A percentile compares a stretch with the other conserved stretches of the same genome.
Conservation (phyloP, 2,329 filamentous ascomycete species). For the Epichloe glyceriae region DNA sequence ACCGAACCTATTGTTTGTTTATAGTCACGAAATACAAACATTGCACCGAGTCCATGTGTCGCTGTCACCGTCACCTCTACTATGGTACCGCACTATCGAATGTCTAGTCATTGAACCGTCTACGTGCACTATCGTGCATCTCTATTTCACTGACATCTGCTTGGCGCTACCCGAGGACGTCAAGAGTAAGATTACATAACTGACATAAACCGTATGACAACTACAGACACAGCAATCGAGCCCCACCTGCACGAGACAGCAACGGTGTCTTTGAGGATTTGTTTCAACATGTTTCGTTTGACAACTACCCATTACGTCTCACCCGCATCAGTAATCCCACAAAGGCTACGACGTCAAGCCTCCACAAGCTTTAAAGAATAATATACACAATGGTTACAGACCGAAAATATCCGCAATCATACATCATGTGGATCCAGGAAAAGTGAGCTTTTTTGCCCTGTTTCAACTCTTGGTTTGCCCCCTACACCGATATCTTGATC, state of each 20-base stretch:
- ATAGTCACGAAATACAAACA: background rate
- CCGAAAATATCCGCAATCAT: background rate
- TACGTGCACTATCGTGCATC: too few relatives aligned
- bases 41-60: too few relatives aligned
- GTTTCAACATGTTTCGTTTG: background rate
- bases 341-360: background rate
- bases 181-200: too few relatives aligned
- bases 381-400: slow-evolving; percentile 1
- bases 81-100: too few relatives aligned
- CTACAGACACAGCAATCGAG: too few relatives aligned
- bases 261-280: background rate
- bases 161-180: too few relatives aligned
- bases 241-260: too few relatives aligned
- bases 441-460: background rate
- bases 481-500: background rate
- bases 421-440: slow-evolving; percentile 1
- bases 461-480: background rate
- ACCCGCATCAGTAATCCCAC: background rate
- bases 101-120: too few relatives aligned
- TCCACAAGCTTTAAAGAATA: background rate
- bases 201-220: too few relatives aligned
- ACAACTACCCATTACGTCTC: background rate
- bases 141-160: too few relatives aligned
- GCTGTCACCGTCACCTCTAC: too few relatives aligned
- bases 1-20: background rate